Conservation (phyloP, 1,284 basidiomycete species). For the Cutaneotrichosporon mucoides region DNA sequence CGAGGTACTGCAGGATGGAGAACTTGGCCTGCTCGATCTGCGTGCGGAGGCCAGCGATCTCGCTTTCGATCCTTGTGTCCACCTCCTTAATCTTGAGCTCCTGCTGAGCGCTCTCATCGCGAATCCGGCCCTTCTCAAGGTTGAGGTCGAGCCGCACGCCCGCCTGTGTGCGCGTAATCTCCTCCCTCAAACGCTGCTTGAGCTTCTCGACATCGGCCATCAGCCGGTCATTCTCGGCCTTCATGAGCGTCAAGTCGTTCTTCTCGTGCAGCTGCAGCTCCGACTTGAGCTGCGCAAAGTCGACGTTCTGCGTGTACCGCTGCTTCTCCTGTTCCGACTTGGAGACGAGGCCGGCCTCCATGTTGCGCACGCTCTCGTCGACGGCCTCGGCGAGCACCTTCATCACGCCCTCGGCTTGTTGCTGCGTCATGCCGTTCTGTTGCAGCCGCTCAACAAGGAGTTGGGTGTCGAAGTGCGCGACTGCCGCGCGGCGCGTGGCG, state of each 20-base stretch:
- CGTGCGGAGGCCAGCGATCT: slow-evolving; percentile 85
- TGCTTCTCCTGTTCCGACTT: slow-evolving; percentile 95
- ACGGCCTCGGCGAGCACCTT: slow-evolving; percentile 89
- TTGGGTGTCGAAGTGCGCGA: slow-evolving; percentile 82
- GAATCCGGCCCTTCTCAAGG: slow-evolving; percentile 89
- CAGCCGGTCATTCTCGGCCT: slow-evolving; percentile 89
- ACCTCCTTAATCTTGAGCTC: slow-evolving; percentile 98
- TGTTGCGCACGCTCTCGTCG: slow-evolving; percentile 87
- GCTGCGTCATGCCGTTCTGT: slow-evolving; percentile 75
- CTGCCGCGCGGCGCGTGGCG: slow-evolving; percentile 7
- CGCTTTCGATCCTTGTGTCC: slow-evolving; percentile 94
- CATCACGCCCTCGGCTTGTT: slow-evolving; percentile 93
- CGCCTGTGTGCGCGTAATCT: slow-evolving; percentile 86
- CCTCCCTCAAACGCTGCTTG: slow-evolving; percentile 88
- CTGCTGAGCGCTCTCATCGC: slow-evolving; percentile 88
- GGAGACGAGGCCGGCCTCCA: slow-evolving; percentile 90
- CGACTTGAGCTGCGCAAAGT: slow-evolving; percentile 94
- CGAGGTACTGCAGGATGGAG: slow-evolving; percentile 46
- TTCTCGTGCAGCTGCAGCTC: slow-evolving; percentile 95
- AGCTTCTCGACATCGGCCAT: slow-evolving; percentile 90
- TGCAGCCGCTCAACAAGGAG: slow-evolving; percentile 86
- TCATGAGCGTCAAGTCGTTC: slow-evolving; percentile 94
- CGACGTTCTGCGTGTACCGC: slow-evolving; percentile 93
- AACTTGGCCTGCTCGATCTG: slow-evolving; percentile 87
- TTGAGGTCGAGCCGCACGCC: slow-evolving; percentile 94